phyloP scores from a whole-genome alignment of 225 moss, liverwort and hornwort species.

The Rhytidiadelphus loreus region DNA sequence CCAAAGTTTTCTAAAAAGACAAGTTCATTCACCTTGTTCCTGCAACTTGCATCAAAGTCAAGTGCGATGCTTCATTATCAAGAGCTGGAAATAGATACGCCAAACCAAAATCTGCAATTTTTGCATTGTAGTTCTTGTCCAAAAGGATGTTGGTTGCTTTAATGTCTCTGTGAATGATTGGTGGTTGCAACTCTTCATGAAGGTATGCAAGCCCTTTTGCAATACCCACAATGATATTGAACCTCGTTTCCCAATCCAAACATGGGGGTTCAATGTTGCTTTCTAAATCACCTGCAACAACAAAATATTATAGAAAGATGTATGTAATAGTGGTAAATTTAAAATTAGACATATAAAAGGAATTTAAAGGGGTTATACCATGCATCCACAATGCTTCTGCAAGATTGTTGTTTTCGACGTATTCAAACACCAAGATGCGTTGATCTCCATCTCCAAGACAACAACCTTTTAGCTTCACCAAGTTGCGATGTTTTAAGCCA shows the following conservation, averaged over 20 bases:
- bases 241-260: conserved; percentile 12
- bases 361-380: background rate
- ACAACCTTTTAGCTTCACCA: background rate
- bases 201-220: background rate
- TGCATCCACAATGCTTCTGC: background rate
- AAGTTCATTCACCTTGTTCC: background rate
- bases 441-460: background rate
- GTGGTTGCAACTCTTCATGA: background rate
- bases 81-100: background rate
- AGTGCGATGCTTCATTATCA: background rate
- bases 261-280: background rate
- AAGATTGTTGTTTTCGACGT: background rate
- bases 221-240: background rate
- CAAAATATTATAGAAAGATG: rapidly evolving
- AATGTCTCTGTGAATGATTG: background rate
- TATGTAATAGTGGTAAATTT: too few species aligned
- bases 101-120: background rate
- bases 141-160: background rate
- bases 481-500: background rate
- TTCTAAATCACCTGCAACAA: background rate
- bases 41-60: background rate
- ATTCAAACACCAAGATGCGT: background rate
- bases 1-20: background rate
- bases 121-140: background rate
- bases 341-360: rapidly evolving